Conservation (phyloP, 352 stramenopile genomes). For the Paralagenidium karlingii region DNA sequence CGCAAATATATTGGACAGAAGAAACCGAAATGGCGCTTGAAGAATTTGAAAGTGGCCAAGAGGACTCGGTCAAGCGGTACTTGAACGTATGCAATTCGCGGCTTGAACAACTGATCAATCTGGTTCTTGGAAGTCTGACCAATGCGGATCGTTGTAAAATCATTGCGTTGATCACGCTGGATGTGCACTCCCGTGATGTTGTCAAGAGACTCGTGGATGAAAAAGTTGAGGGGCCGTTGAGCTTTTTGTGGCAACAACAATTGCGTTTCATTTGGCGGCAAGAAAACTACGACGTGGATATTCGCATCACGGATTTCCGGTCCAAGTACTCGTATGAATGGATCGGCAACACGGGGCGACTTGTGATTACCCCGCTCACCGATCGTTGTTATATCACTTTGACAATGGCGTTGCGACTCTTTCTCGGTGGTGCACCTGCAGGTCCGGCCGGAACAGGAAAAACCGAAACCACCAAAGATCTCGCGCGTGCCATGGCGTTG, state of each 20-base stretch:
- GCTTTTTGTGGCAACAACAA: slow-evolving; percentile 84
- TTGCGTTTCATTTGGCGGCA: slow-evolving; percentile 86
- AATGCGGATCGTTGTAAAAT: slow-evolving; percentile 89
- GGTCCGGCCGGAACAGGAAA: slow-evolving; percentile 89
- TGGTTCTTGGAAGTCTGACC: slow-evolving; percentile 82
- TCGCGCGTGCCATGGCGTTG: slow-evolving; percentile 71
- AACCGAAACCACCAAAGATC: slow-evolving; percentile 80
- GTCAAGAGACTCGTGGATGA: slow-evolving; percentile 84
- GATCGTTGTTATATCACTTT: slow-evolving; percentile 96
- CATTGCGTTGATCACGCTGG: slow-evolving; percentile 93
- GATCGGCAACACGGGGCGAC: slow-evolving; percentile 82
- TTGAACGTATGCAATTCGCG: slow-evolving; percentile 65
- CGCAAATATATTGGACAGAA: slow-evolving; percentile 94
- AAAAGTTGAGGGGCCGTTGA: slow-evolving; percentile 79
- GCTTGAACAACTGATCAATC: slow-evolving; percentile 86
- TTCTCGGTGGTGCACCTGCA: slow-evolving; percentile 90
- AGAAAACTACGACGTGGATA: slow-evolving; percentile 91
- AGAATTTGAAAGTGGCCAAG: slow-evolving; percentile 80
- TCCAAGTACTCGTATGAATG: slow-evolving; percentile 90
- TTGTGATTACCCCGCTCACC: slow-evolving; percentile 94
- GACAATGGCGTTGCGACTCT: slow-evolving; percentile 93
- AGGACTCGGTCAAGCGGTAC: slow-evolving; percentile 81
- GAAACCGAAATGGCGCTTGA: slow-evolving; percentile 89
- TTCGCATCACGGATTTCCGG: slow-evolving; percentile 93
- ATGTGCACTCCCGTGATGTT: slow-evolving; percentile 91